Conservation (phyloP, 441 rosid genomes). For the Pelargonium fulgidum region DNA sequence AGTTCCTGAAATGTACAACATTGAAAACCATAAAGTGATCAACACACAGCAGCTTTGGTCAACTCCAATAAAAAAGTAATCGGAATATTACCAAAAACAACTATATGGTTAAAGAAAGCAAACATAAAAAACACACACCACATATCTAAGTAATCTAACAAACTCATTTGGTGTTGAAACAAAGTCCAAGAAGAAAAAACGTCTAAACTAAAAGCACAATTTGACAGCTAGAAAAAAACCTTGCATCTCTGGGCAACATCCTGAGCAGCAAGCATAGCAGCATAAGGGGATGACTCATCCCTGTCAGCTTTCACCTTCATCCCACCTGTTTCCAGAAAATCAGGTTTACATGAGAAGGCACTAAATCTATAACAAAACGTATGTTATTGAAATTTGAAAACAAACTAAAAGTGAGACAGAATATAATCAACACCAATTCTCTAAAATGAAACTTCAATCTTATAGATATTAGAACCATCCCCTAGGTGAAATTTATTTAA, state of each 20-base stretch:
- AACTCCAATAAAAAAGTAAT: background rate
- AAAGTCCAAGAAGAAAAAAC: background rate
- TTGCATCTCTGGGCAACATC: constrained; percentile 74
- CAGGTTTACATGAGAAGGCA: background rate
- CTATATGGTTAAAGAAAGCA: background rate
- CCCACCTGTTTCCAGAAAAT: constrained; percentile 39
- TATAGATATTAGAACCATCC: too few species aligned
- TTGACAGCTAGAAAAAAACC: constrained; percentile 28
- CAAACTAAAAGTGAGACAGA: background rate
- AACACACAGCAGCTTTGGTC: too few species aligned
- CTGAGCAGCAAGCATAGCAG: constrained; percentile 69
- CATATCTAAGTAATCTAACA: too few species aligned
- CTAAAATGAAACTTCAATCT: background rate
- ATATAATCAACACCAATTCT: background rate
- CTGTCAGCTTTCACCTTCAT: constrained; percentile 90
- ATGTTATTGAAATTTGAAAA: background rate
- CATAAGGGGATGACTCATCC: constrained; percentile 46
- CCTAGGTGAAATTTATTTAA: too few species aligned
- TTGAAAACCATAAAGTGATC: too few species aligned
- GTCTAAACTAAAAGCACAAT: background rate
- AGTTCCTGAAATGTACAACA: constrained; percentile 48
- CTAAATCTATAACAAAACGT: background rate
- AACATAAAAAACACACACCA: background rate
- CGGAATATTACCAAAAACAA: background rate
- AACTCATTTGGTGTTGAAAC: background rate